Evolutionary conservation across 106 monocot genomes (phyloP).

Genomic region (Phalaenopsis equestris): DNA sequence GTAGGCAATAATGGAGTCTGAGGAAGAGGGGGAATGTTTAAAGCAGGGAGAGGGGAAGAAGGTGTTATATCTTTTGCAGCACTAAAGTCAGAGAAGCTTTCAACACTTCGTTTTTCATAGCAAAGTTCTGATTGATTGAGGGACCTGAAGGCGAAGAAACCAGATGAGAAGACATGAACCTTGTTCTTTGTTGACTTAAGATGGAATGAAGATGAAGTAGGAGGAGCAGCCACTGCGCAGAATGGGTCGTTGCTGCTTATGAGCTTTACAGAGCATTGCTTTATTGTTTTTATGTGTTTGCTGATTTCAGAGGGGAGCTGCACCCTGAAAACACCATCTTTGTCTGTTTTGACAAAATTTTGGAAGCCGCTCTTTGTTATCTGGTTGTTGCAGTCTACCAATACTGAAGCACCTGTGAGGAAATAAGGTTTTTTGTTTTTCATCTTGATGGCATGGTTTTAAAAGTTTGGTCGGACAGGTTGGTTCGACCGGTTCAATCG

Average conservation of each 20-base stretch:
- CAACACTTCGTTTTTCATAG: constrained; percentile 18
- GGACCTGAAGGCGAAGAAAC: constrained; percentile 52
- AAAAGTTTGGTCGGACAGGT: too few relatives aligned
- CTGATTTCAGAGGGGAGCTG: constrained; percentile 11
- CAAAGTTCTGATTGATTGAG: constrained; percentile 36
- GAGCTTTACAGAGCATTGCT: constrained; percentile 28
- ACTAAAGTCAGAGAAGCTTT: too few relatives aligned
- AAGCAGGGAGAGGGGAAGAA: too few relatives aligned
- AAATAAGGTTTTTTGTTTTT: too few relatives aligned
- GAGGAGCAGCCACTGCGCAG: constrained; percentile 33
- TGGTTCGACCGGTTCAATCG: too few relatives aligned
- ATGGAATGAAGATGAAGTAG: constrained; percentile 9
- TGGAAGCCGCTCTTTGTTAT: constrained; percentile 7
- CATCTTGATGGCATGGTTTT: too few relatives aligned
- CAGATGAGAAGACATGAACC: constrained; percentile 44
- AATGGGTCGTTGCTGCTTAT: constrained; percentile 38
- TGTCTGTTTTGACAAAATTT: constrained; percentile 28
- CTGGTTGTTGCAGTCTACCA: constrained; percentile 26
- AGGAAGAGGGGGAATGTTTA: too few relatives aligned
- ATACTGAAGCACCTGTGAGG: constrained; percentile 52
- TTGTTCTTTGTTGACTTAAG: constrained; percentile 10
- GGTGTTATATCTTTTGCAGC: too few relatives aligned
- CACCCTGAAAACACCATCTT: constrained; percentile 28
- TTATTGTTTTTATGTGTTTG: constrained; percentile 11
- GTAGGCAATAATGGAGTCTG: too few relatives aligned